Conservation (phyloP, 306 rosid genomes). For the Casuarina equisetifolia region DNA sequence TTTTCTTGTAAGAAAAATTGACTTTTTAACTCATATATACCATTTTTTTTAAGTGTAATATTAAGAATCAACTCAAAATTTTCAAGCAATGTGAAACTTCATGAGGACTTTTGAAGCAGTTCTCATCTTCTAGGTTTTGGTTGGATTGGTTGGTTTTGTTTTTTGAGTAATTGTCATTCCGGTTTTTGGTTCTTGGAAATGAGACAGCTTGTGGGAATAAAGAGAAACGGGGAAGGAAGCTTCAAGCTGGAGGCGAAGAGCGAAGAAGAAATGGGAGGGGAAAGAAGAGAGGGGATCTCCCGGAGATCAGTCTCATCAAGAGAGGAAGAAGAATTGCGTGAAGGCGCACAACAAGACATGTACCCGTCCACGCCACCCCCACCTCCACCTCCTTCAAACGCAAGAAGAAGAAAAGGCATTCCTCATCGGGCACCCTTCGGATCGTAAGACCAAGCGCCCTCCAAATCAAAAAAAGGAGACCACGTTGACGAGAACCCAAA, state of each 20-base stretch:
- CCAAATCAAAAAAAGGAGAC: background rate
- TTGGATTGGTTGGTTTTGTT: background rate
- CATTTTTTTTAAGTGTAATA: too few species aligned
- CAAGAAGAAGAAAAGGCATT: constrained; percentile 96
- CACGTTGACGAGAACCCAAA: background rate
- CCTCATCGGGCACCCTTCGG: constrained; percentile 95
- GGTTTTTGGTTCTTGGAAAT: constrained; percentile 8
- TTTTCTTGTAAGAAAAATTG: too few species aligned
- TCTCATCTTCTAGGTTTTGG: constrained; percentile 9
- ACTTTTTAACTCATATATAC: too few species aligned
- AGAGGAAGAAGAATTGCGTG: constrained; percentile 65
- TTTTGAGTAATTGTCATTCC: background rate
- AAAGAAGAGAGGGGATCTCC: constrained; percentile 39
- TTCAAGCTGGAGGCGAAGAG: constrained; percentile 58
- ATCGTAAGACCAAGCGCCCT: constrained; percentile 37
- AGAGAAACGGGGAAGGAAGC: constrained; percentile 78
- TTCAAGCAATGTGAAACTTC: too few species aligned
- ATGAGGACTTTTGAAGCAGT: background rate
- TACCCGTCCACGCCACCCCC: constrained; percentile 74
- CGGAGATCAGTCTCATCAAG: constrained; percentile 38
- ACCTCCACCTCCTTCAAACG: constrained; percentile 73
- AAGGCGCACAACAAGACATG: constrained; percentile 73
- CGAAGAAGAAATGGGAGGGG: constrained; percentile 37
- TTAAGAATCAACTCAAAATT: too few species aligned
- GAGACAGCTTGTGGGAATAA: constrained; percentile 71